Evolutionary conservation across 441 rosid genomes (phyloP), one percentile per base, ranked within the genome.

Genomic region (Pelargonium myrrhifolium): DNA sequence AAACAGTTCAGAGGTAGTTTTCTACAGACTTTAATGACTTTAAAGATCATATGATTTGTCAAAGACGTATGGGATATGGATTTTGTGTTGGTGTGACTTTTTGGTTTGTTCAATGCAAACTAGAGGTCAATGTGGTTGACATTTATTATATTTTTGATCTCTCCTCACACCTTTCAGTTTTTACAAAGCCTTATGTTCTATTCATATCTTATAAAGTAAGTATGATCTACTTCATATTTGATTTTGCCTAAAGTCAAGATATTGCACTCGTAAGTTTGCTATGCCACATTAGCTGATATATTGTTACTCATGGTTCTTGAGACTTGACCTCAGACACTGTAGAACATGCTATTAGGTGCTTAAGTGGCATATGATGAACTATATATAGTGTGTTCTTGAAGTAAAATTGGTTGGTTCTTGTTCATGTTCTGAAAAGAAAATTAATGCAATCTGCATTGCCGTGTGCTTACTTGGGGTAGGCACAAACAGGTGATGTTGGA

Each of bases 401-500:
- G n/a, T n/a, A n/a, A n/a, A n/a, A n/a, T n/a, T n/a, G n/a, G n/a
- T n/a, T n/a, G n/a, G n/a, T n/a, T n/a, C n/a, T n/a, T n/a, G n/a
- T n/a, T n/a, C n/a, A n/a, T n/a, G n/a, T n/a, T n/a, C n/a, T n/a
- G n/a, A n/a, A n/a, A n/a, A n/a, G n/a, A n/a, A n/a, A n/a, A n/a
- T n/a, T n/a, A n/a, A n/a, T n/a, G n/a, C n/a, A n/a, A n/a, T 35
- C 21, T 12, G 61, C 63, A n/a, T 21, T 70, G 64, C 62, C 43
- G 15, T 42, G 45, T 69, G 68, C 55, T 21, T 70, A 56, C 22
- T 65, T 70, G 21, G 70, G 14, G 66, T 76, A 90, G 94, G 87
- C 98, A 93, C 76, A 90, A 86, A 69, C 98, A 88, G 82, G 89
- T 83, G 66, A 80, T 85, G 87, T 72, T 93, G 81, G 98, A 90